phyloP scores from a whole-genome alignment of 371 early-diverging fungal species.

The Antonospora locustae region DNA sequence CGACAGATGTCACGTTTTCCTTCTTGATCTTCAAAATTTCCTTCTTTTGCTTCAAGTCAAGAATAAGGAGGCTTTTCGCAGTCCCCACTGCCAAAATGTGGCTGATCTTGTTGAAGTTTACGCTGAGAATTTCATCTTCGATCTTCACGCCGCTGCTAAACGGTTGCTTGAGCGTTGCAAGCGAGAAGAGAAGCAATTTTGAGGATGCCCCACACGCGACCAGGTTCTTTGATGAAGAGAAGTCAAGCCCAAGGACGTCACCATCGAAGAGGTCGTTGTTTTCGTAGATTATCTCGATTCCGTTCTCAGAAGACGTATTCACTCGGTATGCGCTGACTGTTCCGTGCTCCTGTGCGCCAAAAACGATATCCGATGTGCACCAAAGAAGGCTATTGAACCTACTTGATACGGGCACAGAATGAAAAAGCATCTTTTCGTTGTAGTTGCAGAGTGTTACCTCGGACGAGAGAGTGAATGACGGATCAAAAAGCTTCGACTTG shows the following conservation, averaged over 20 bases:
- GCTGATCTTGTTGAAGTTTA: slow-evolving; percentile 52
- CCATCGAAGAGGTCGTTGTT: slow-evolving; percentile 27
- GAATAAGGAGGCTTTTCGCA: slow-evolving; percentile 35
- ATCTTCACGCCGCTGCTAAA: slow-evolving; percentile 41
- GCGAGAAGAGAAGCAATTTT: slow-evolving; percentile 49
- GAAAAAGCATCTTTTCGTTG: slow-evolving; percentile 30
- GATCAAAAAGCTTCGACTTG: slow-evolving; percentile 54
- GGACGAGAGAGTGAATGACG: slow-evolving; percentile 46
- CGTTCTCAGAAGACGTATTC: slow-evolving; percentile 13
- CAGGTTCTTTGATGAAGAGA: slow-evolving; percentile 40
- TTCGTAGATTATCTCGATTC: slow-evolving; percentile 8
- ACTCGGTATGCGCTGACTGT: slow-evolving; percentile 34
- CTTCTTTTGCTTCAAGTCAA: slow-evolving; percentile 51
- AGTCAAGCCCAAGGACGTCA: slow-evolving; percentile 53
- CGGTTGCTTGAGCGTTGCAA: slow-evolving; percentile 49
- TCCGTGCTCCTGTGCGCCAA: slow-evolving; percentile 50
- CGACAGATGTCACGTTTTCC: slow-evolving; percentile 14
- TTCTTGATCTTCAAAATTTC: slow-evolving; percentile 40
- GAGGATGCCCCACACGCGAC: slow-evolving; percentile 48
- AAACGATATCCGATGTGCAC: slow-evolving; percentile 31
- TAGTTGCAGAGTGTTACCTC: slow-evolving; percentile 44
- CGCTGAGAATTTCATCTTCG: slow-evolving; percentile 31
- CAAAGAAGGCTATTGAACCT: slow-evolving; percentile 52
- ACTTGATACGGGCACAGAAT: slow-evolving; percentile 19
- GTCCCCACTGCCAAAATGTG: slow-evolving; percentile 50